Percentiles rank a stretch among this genome's conserved stretches.
phyloP scores from a whole-genome alignment of 768 basidiomycete species.

The Mycena maculata region DNA sequence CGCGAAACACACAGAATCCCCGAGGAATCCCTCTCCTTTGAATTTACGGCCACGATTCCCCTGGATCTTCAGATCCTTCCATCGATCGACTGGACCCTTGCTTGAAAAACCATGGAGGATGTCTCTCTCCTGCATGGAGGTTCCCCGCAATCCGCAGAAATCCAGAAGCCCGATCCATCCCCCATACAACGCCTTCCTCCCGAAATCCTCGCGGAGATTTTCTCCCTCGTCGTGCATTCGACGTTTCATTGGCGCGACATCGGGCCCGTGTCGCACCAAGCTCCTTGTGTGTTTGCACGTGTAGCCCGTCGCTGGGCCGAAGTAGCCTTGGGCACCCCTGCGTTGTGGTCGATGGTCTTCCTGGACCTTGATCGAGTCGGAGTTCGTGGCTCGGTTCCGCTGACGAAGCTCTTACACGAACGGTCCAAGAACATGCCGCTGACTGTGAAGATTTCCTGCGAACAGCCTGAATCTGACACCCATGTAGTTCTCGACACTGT shows the following conservation, averaged over 20 bases:
- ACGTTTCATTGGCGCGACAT: neutral
- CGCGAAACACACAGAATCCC: too few species aligned
- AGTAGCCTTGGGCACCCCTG: slow-evolving; percentile 7
- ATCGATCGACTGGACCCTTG: too few species aligned
- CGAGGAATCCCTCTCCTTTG: too few species aligned
- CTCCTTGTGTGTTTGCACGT: slow-evolving; percentile 15
- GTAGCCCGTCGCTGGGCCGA: slow-evolving; percentile 9
- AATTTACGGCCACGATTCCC: too few species aligned
- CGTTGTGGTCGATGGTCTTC: slow-evolving; percentile 19
- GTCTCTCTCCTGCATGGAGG: too few species aligned
- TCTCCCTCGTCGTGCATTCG: neutral
- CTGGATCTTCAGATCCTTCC: too few species aligned
- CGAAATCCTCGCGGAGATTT: slow-evolving; percentile 20
- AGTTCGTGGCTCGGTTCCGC: too few species aligned
- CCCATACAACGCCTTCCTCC: slow-evolving; percentile 4
- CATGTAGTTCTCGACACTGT: slow-evolving; percentile 1
- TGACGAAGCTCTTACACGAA: neutral
- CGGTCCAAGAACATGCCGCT: neutral
- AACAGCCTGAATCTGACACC: neutral
- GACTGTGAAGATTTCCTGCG: slow-evolving; percentile 11
- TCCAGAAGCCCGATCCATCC: too few species aligned
- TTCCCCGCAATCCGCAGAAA: too few species aligned
- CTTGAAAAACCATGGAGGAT: too few species aligned
- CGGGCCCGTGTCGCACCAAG: neutral
- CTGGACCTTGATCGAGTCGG: neutral